phyloP scores from a whole-genome alignment of 345 rosid genomes.

The Brassica rapa region DNA sequence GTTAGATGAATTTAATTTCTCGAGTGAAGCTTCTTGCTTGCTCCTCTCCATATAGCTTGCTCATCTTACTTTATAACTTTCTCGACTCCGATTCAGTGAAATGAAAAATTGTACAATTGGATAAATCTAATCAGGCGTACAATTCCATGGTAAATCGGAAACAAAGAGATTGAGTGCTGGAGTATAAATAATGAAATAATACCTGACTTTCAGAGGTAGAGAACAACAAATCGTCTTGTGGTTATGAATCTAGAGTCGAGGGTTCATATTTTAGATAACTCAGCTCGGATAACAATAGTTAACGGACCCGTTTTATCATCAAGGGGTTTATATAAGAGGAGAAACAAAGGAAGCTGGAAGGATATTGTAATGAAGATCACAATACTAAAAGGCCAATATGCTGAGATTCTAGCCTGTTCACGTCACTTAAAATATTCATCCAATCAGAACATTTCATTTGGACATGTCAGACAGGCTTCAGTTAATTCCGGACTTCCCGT shows the following conservation, averaged over 20 bases:
- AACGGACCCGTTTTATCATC: neutral
- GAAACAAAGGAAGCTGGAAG: neutral
- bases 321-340: neutral
- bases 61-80: neutral
- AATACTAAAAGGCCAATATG: too few relatives aligned
- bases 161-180: neutral
- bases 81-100: neutral
- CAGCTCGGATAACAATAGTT: neutral
- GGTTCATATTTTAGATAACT: neutral
- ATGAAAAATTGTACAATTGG: too few relatives aligned
- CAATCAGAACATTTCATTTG: too few relatives aligned
- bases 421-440: too few relatives aligned
- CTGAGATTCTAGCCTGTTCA: too few relatives aligned
- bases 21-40: neutral
- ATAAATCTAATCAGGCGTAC: neutral
- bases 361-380: neutral
- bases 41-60: neutral
- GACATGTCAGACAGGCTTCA: too few relatives aligned
- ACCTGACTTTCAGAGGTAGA: neutral
- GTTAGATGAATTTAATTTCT: neutral
- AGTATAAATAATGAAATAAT: neutral
- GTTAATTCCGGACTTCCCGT: too few relatives aligned
- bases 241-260: neutral
- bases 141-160: neutral
- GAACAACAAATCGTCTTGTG: neutral